A percentile compares a stretch with the other conserved stretches of the same genome.
Conservation (phyloP, 1,284 basidiomycete species). For the Ustilago sp. region DNA sequence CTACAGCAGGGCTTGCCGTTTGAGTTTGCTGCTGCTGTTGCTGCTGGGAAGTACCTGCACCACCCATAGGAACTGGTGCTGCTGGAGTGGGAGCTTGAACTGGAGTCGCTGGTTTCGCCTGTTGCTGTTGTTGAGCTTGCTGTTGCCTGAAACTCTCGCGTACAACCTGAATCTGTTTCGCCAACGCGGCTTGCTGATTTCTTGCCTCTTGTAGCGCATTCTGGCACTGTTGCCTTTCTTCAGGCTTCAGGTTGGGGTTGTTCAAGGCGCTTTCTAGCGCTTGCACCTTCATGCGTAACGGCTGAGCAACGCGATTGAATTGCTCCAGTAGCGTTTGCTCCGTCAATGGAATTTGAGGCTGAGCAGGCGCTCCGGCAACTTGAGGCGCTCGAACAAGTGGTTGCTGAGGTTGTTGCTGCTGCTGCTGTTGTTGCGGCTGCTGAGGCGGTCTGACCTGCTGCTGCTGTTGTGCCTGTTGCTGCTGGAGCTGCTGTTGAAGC, state of each 20-base stretch:
- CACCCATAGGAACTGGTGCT: conserved; percentile 3
- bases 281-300: conserved; percentile 56
- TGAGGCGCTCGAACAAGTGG: conserved; percentile 20
- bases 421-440: conserved; percentile 25
- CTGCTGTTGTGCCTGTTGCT: conserved; percentile 27
- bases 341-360: conserved; percentile 48
- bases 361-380: conserved; percentile 19
- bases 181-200: conserved; percentile 56
- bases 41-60: conserved; percentile 8
- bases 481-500: conserved; percentile 29
- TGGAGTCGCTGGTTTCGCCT: conserved; percentile 18
- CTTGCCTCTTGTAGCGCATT: conserved; percentile 56
- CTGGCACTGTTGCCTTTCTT: conserved; percentile 60
- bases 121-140: conserved; percentile 44
- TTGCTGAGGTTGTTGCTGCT: conserved; percentile 27
- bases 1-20: conserved; percentile 26
- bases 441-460: conserved; percentile 10
- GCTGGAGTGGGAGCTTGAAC: conserved; percentile 14
- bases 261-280: conserved; percentile 52
- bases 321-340: conserved; percentile 60
- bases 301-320: conserved; percentile 60
- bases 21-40: conserved; percentile 22
- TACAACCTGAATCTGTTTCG: conserved; percentile 59
- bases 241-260: conserved; percentile 53
- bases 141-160: conserved; percentile 57